phyloP scores from a whole-genome alignment of 2,329 filamentous ascomycete species.

The Pseudogymnoascus sp. region DNA sequence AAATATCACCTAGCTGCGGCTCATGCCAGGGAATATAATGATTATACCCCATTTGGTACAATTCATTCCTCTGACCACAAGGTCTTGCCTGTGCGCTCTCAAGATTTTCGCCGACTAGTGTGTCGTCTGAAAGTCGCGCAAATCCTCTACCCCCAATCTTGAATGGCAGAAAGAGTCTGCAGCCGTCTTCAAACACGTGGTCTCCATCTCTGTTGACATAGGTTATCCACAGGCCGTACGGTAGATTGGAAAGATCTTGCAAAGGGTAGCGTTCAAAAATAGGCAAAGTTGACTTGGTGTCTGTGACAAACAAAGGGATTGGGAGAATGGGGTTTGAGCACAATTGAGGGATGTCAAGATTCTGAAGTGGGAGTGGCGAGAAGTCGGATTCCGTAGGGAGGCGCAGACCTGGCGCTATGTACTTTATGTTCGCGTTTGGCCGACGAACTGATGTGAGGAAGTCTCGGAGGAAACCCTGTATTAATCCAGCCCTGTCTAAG shows the following conservation, averaged over 20 bases:
- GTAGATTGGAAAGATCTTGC: constrained; percentile 9
- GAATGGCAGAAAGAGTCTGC: constrained; percentile 11
- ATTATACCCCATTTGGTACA: constrained; percentile 18
- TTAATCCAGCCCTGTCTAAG: constrained; percentile 10
- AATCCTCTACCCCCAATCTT: constrained; percentile 8
- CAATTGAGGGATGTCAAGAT: not conserved
- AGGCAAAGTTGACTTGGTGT: constrained; percentile 10
- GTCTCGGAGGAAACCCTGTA: constrained; percentile 10
- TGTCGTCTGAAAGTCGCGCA: constrained; percentile 13
- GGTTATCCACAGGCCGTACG: constrained; percentile 12
- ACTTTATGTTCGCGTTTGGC: constrained; percentile 11
- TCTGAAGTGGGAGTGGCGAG: not conserved
- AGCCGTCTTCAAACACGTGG: constrained; percentile 13
- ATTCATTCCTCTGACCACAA: constrained; percentile 10
- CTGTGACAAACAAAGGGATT: constrained; percentile 13
- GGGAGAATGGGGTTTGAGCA: constrained; percentile 8
- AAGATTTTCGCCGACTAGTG: constrained; percentile 10
- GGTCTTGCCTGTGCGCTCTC: not conserved
- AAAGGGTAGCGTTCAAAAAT: constrained; percentile 10
- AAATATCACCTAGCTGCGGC: constrained; percentile 21
- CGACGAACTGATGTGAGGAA: constrained; percentile 12
- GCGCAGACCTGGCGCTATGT: constrained; percentile 11
- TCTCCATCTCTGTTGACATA: not conserved
- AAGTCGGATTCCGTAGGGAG: constrained; percentile 10
- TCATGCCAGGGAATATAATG: constrained; percentile 16